phyloP scores from a whole-genome alignment of 1,139 yeast species.

The Sugiyamaella novakii region DNA sequence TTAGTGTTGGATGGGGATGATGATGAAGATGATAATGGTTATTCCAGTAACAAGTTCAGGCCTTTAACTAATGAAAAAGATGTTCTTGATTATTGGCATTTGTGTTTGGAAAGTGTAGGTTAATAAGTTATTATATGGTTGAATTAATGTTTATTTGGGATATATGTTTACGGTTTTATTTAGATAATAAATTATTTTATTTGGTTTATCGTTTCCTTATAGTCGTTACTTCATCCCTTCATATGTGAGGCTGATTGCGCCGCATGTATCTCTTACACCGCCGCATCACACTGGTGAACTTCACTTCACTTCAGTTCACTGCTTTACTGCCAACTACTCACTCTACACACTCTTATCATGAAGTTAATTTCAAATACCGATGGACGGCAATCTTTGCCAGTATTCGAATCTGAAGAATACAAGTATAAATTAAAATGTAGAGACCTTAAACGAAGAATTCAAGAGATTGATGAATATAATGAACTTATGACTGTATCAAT shows the following conservation, averaged over 20 bases:
- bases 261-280: no score
- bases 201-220: neutral
- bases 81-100: slow-evolving; percentile 19
- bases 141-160: slow-evolving; percentile 1
- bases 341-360: neutral
- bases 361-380: slow-evolving; percentile 1
- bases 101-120: slow-evolving; percentile 16
- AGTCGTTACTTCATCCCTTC: no score
- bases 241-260: no score
- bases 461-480: slow-evolving; percentile 76
- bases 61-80: slow-evolving; percentile 11
- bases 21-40: slow-evolving; percentile 2
- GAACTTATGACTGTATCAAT: slow-evolving; percentile 78
- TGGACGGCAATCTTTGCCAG: slow-evolving; percentile 1
- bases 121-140: neutral
- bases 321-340: neutral
- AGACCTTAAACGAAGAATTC: slow-evolving; percentile 71
- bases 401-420: slow-evolving; percentile 32
- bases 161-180: neutral
- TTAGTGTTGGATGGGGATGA: slow-evolving; percentile 12
- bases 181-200: neutral
- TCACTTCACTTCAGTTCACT: neutral
- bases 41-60: slow-evolving; percentile 2
- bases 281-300: no score
- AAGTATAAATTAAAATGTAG: slow-evolving; percentile 61